Conservation (phyloP, 179 eudicot genomes). For the Beta lomatogona region DNA sequence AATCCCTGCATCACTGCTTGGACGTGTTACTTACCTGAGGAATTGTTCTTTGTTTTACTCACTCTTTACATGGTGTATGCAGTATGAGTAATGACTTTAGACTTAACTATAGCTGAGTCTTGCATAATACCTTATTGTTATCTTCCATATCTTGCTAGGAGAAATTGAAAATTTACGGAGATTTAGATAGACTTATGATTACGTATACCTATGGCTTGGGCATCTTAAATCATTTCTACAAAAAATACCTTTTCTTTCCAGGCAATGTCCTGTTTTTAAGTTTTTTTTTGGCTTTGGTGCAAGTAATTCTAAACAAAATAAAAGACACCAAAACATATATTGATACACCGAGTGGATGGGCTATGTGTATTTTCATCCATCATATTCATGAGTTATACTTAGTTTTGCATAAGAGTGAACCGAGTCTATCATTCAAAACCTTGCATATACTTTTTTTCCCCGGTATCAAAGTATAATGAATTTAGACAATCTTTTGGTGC, state of each 20-base stretch:
- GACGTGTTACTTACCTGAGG: neutral
- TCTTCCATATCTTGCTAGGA: neutral
- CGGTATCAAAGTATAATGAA: neutral
- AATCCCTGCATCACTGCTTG: too few relatives aligned
- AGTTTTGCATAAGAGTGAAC: neutral
- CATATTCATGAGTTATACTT: neutral
- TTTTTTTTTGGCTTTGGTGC: neutral
- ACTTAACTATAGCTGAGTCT: neutral
- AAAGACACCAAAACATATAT: neutral
- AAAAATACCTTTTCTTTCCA: too few relatives aligned
- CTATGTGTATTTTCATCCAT: neutral
- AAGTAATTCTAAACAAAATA: neutral
- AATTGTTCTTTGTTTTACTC: neutral
- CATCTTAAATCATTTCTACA: neutral
- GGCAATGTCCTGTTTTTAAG: neutral
- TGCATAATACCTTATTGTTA: neutral
- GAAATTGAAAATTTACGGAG: neutral
- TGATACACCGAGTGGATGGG: too few relatives aligned
- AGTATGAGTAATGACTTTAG: neutral
- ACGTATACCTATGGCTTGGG: neutral
- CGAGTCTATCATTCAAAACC: neutral
- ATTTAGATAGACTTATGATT: slow-evolving; percentile 4
- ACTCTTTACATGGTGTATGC: neutral
- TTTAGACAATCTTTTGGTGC: neutral
- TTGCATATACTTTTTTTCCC: neutral